A percentile compares a stretch with the other conserved stretches of the same genome.
Conservation (phyloP, 805 yeast genomes). For the Wickerhamiella dianesei region DNA sequence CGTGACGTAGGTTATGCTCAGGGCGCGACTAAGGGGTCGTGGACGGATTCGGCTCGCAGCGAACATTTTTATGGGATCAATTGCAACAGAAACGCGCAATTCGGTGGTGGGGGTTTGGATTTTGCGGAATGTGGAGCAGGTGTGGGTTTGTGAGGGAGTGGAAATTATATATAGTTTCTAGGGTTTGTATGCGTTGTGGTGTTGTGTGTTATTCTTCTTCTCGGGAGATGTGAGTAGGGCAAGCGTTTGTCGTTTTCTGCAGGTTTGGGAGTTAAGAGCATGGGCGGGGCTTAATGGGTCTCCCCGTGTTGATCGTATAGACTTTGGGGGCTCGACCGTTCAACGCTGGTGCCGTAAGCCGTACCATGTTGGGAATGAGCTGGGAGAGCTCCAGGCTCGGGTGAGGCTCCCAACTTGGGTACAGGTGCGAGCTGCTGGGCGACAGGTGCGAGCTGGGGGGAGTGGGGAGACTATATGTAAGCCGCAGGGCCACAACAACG, state of each 20-base stretch:
- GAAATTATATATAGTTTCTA: background rate
- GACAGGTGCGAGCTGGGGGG: no score
- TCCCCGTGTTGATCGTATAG: background rate
- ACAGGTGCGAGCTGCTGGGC: no score
- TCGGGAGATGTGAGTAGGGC: background rate
- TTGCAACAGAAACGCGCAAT: background rate
- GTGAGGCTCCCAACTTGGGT: no score
- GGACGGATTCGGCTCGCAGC: constrained; percentile 1
- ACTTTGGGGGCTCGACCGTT: background rate
- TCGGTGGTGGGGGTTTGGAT: background rate
- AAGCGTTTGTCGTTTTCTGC: background rate
- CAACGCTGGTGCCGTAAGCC: background rate
- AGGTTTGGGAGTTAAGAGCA: background rate
- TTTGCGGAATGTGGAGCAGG: background rate
- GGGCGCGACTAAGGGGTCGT: constrained; percentile 3
- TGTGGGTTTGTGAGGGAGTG: background rate
- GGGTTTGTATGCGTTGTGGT: background rate
- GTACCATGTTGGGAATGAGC: background rate
- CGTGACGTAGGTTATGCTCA: constrained; percentile 19
- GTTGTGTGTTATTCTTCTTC: background rate
- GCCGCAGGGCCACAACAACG: no score
- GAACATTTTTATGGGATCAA: background rate
- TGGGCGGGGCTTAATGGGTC: background rate
- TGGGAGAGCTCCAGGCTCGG: no score
- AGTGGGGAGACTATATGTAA: no score